Evolutionary conservation across 2,329 filamentous ascomycete genomes (phyloP), one percentile per base, ranked within the genome.

Genomic region (Trichoderma sp.): DNA sequence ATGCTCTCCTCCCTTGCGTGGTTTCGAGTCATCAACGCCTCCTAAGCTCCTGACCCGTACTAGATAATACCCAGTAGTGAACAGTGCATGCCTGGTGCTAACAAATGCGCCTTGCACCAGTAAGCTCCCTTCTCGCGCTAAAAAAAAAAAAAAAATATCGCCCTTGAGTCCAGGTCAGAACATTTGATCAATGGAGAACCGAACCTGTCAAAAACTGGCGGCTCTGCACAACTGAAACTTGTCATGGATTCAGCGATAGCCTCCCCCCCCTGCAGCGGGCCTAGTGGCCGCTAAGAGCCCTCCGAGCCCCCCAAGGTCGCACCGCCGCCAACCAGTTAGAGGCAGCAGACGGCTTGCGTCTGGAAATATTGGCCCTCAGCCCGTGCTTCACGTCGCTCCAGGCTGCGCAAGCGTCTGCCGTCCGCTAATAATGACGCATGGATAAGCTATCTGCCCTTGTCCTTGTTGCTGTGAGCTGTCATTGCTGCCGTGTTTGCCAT

Each of bases 371-470:
- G 58, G 61, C 61, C 52, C 52, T 54, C 52, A 54, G 29, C 52
- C 52, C 52, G 52, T 37, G 34, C 45, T 17, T 37, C 29, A 22
- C 22, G 10, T 35, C 45, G 32, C 29, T 52, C 61, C 60, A 64
- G 39, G 25, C 57, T 19, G 60, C 60, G 32, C 61, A 56, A 54
- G 50, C 61, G 61, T 53, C 48, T 64, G 60, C 34, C 15, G 48
- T 32, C 66, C 19, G 59, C 60, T 66, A 65, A 66, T 54, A 53
- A 66, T 68, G 61, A 66, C 63, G 60, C 67, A 56, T 60, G 61
- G 67, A 68, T 67, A 66, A 60, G 67, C 59, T 64, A 42, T 50
- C 45, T 7, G 34, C 27, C 48, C 64, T 54, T 48, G 56, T 53
- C 54, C 64, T 61, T 60, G 64, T 54, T 50, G 19, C 59, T 39